Base-by-base conservation (phyloP, 306 rosid species). In the Cicer arietinum region DNA sequence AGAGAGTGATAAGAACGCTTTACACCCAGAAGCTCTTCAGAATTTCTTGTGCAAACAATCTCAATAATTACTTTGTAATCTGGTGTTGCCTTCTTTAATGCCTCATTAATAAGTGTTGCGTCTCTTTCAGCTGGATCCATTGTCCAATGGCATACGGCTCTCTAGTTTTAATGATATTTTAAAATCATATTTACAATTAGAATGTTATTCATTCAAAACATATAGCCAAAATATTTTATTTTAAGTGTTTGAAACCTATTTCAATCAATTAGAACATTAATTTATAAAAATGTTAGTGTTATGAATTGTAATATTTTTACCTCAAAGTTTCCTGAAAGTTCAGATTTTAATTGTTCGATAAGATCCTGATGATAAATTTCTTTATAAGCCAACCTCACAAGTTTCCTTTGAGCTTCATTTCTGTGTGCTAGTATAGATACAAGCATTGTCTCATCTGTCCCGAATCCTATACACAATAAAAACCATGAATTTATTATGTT, bases 71-170 rank as follows among this genome's bases (percentile, higher is more conserved):
- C 70, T 35, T 80, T 81, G 67, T 82, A 77, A 84, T 84, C 84
- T 10, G 62, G 74, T 16, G 8, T 40, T 61, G 30, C 64, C 17
- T 78, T 78, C 71, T 74, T 75, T 14, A 84, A 61, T 70, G 73
- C 86, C 40, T 71, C 76, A 0, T 84, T 77, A 7, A 83, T 75
- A 39, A 73, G 57, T 64, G 67, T 45, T 8, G 88, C 90, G 66
- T 87, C 88, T 66, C 90, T 76, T 73, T 79, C 86, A 58, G 88
- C 82, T 79, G 88, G 84, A 74, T 84, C 90, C 83, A 82, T 63
- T 1, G 79, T 87, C 90, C 90, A 87, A n/a, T 65, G 48, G 73
- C 76, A 66, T 48, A 87, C 60, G 45, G 85, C 86, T 53, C 80
- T 80, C 90, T 87, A 53, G 7, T 80, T 67, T 57, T 5, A 53